These are phyloP conservation scores for Medicago lupulina DNA, from an alignment of 306 rosid species.

Conservation along the genomic window DNA sequence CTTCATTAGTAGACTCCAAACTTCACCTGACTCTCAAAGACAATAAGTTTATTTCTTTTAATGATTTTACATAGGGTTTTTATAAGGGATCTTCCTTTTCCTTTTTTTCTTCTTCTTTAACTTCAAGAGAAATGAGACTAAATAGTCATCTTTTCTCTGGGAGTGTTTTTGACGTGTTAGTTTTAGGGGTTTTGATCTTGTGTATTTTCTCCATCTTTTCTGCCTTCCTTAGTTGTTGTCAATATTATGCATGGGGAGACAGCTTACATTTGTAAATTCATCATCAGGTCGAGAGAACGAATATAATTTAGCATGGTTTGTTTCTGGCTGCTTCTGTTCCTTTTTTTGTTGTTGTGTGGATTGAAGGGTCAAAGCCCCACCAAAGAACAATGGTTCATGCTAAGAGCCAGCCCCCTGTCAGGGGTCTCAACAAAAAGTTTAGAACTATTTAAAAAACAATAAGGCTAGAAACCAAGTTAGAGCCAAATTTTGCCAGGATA, in stretches of 20 bases:
- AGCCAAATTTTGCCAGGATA: background rate
- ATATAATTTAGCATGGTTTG: slow-evolving; percentile 30
- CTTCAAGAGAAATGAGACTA: slow-evolving; percentile 53
- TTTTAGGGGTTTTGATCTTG: slow-evolving; percentile 53
- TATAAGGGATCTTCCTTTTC: slow-evolving; percentile 15
- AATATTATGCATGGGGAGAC: slow-evolving; percentile 12
- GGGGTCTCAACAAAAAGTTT: background rate
- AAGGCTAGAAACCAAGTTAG: background rate
- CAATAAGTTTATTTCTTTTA: slow-evolving; percentile 47
- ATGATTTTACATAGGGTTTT: slow-evolving; percentile 49
- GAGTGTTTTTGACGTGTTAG: slow-evolving; percentile 60
- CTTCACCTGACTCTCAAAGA: slow-evolving; percentile 54
- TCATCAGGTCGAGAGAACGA: slow-evolving; percentile 30
- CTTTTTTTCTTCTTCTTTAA: background rate
- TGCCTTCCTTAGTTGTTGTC: slow-evolving; percentile 7
- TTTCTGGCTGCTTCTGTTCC: slow-evolving; percentile 4
- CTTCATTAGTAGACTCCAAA: slow-evolving; percentile 67
- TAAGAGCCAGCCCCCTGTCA: no score
- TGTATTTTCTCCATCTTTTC: slow-evolving; percentile 42
- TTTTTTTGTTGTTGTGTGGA: background rate
- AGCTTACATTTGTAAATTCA: slow-evolving; percentile 47
- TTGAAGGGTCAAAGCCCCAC: background rate
- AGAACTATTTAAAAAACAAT: background rate
- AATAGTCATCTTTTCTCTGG: slow-evolving; percentile 53
- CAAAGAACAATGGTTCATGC: background rate